Conservation (phyloP, 2,329 filamentous ascomycete species). For the Fusarium buxicola region DNA sequence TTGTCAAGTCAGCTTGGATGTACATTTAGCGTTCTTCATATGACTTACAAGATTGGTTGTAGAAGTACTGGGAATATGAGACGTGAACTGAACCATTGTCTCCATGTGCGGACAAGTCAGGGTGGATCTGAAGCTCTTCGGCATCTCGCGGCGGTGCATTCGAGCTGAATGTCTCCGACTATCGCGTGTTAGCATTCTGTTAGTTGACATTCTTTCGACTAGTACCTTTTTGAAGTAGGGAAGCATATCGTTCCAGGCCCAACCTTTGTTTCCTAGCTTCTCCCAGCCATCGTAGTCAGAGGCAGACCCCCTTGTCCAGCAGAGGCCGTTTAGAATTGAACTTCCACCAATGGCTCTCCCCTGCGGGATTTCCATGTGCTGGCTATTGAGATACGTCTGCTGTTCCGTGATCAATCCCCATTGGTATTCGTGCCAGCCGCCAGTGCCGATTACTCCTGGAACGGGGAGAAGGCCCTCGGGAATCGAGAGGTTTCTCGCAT, state of each 20-base stretch:
- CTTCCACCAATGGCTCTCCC: conserved; percentile 54
- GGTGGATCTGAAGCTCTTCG: conserved; percentile 13
- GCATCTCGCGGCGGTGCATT: conserved; percentile 7
- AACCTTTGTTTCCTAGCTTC: conserved; percentile 57
- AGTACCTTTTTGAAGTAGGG: conserved; percentile 58
- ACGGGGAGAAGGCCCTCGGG: conserved; percentile 20
- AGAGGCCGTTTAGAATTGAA: conserved; percentile 54
- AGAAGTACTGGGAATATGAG: conserved; percentile 26
- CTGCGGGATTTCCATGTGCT: conserved; percentile 44
- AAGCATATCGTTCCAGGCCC: conserved; percentile 52
- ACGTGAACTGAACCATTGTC: conserved; percentile 22
- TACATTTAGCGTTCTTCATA: background rate
- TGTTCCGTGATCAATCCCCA: conserved; percentile 47
- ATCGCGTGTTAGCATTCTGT: background rate
- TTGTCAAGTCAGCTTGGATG: background rate
- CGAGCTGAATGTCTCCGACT: conserved; percentile 22
- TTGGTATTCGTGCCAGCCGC: conserved; percentile 18
- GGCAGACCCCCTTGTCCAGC: conserved; percentile 51
- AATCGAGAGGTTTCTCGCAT: conserved; percentile 17
- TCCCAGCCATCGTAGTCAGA: conserved; percentile 59
- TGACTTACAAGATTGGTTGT: conserved; percentile 14
- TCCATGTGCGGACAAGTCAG: conserved; percentile 5
- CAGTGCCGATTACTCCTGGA: conserved; percentile 13
- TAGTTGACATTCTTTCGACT: background rate
- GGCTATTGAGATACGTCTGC: conserved; percentile 44